A percentile compares a stretch with the other conserved stretches of the same genome.
phyloP scores from a whole-genome alignment of 2,329 filamentous ascomycete species.

The Aspergillus unguis region DNA sequence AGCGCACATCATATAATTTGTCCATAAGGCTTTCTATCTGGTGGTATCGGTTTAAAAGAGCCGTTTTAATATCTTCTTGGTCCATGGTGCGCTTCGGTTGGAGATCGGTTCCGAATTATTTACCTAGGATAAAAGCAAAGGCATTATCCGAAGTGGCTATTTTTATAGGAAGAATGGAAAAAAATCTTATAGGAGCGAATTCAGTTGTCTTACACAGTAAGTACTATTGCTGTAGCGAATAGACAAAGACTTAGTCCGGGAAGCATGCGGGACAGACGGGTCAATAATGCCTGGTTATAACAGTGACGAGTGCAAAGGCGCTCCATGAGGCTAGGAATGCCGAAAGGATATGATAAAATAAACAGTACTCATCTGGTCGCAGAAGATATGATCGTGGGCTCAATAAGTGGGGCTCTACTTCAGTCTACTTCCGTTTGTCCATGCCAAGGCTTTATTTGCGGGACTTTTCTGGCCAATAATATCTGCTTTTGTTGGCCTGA shows the following conservation, averaged over 20 bases:
- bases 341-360: background rate
- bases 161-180: background rate
- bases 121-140: background rate
- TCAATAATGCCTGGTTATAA: background rate
- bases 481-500: background rate
- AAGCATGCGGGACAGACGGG: slow-evolving; percentile 1
- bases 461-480: slow-evolving; percentile 1
- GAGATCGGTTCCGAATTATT: slow-evolving; percentile 1
- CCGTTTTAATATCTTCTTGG: slow-evolving; percentile 1
- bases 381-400: slow-evolving; percentile 1
- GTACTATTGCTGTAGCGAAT: background rate
- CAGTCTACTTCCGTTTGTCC: slow-evolving; percentile 1
- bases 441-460: slow-evolving; percentile 1
- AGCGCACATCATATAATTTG: background rate
- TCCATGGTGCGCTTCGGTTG: slow-evolving; percentile 2
- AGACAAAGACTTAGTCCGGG: background rate
- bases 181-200: background rate
- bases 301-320: slow-evolving; percentile 1
- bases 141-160: background rate
- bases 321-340: slow-evolving; percentile 1
- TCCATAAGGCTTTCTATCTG: background rate
- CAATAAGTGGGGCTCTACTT: slow-evolving; percentile 2
- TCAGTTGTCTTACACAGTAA: background rate
- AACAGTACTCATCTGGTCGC: background rate
- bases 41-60: slow-evolving; percentile 2